Conservation (phyloP, 2,329 filamentous ascomycete species). For the Coniella vitis region DNA sequence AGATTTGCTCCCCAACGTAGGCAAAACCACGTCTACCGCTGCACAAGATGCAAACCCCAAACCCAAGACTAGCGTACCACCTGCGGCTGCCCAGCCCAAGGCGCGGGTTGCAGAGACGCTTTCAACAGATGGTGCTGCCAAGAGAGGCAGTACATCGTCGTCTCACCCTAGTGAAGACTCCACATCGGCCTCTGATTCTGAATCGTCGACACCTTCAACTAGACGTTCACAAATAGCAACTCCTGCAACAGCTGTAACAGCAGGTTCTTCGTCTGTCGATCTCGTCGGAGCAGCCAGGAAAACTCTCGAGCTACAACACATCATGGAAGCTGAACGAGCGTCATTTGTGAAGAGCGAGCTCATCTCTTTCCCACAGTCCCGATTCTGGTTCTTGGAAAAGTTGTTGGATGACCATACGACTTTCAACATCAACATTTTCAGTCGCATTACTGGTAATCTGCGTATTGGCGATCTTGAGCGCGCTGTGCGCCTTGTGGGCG, state of each 20-base stretch:
- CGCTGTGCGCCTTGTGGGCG: constrained; percentile 26
- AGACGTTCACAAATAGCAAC: neutral
- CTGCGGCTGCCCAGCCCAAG: too few relatives aligned
- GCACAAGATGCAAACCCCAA: neutral
- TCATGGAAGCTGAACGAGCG: neutral
- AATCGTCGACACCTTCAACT: neutral
- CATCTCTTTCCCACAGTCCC: constrained; percentile 33
- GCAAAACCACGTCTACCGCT: neutral
- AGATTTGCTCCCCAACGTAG: neutral
- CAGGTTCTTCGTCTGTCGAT: neutral
- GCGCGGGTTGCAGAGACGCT: too few relatives aligned
- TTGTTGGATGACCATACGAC: constrained; percentile 30
- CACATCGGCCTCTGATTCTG: neutral
- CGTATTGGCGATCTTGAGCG: constrained; percentile 22
- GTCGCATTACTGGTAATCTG: constrained; percentile 27
- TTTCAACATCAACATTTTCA: constrained; percentile 31
- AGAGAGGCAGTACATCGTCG: too few relatives aligned
- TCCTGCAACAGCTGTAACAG: neutral
- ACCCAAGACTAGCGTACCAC: neutral
- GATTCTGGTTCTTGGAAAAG: constrained; percentile 32
- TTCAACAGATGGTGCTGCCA: too few relatives aligned
- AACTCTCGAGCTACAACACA: too few relatives aligned
- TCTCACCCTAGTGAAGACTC: too few relatives aligned
- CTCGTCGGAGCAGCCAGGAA: too few relatives aligned
- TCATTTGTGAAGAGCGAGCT: constrained; percentile 10